These are phyloP conservation scores for Lactarius indigo DNA, from an alignment of 768 basidiomycete genomes.

Conservation along the genomic window DNA sequence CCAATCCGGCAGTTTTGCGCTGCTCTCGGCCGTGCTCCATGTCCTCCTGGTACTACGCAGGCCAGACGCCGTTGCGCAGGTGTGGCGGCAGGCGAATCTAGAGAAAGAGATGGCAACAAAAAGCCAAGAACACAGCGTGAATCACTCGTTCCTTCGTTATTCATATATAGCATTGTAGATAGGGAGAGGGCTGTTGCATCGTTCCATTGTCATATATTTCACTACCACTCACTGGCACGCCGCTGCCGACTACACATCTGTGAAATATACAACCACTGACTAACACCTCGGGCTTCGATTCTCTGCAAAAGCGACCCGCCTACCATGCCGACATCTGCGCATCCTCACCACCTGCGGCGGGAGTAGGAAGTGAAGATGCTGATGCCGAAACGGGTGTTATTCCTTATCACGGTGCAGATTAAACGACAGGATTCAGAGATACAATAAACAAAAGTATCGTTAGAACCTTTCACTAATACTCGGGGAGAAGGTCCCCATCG, in stretches of 20 bases:
- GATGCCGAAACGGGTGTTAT: too few species aligned
- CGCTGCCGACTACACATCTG: neutral
- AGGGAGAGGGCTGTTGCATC: neutral
- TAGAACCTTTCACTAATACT: neutral
- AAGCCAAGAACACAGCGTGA: neutral
- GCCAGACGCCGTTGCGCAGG: slow-evolving; percentile 61
- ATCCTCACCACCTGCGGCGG: too few species aligned
- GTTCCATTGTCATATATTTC: neutral
- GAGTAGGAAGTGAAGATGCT: too few species aligned
- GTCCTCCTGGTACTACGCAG: slow-evolving; percentile 65
- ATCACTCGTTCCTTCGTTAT: neutral
- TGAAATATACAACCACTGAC: neutral
- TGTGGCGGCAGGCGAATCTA: slow-evolving; percentile 49
- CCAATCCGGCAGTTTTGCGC: slow-evolving; percentile 89
- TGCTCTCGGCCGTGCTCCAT: slow-evolving; percentile 81
- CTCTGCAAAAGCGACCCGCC: too few species aligned
- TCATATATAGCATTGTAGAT: too few species aligned
- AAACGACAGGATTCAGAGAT: neutral
- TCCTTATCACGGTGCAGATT: too few species aligned
- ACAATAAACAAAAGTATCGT: neutral
- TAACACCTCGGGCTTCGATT: too few species aligned
- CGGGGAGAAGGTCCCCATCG: too few species aligned
- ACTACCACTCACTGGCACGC: neutral
- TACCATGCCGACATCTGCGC: too few species aligned
- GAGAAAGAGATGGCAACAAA: too few species aligned